These are phyloP conservation scores for Wolfiporia cocos DNA, from an alignment of 1,284 basidiomycete genomes.

Conservation along the genomic window DNA sequence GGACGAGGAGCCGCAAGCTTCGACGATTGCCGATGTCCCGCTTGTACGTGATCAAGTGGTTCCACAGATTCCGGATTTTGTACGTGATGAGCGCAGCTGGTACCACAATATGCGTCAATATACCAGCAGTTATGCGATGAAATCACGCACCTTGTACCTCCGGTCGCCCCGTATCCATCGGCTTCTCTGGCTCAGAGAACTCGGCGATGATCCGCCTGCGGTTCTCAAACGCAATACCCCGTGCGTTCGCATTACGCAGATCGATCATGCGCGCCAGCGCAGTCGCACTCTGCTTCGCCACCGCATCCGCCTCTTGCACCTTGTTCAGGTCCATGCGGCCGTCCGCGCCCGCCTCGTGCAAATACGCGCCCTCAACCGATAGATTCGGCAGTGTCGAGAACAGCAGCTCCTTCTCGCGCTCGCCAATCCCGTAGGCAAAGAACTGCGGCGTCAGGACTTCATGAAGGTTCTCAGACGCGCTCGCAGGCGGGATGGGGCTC, in stretches of 20 bases:
- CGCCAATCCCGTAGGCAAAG: conserved; percentile 58
- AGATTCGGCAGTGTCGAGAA: conserved; percentile 55
- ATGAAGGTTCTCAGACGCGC: conserved; percentile 8
- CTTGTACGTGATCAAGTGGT: conserved; percentile 63
- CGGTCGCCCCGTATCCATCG: conserved; percentile 75
- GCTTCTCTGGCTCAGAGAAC: conserved; percentile 69
- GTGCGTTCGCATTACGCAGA: conserved; percentile 81
- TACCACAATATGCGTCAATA: conserved; percentile 5
- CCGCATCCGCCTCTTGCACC: conserved; percentile 16
- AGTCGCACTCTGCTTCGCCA: conserved; percentile 56
- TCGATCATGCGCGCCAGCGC: conserved; percentile 72
- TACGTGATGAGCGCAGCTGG: conserved; percentile 84
- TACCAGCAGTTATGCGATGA: background rate
- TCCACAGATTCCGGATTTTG: conserved; percentile 79
- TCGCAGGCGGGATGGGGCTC: conserved; percentile 15
- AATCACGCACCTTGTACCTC: conserved; percentile 81
- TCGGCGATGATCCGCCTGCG: conserved; percentile 71
- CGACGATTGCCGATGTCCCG: conserved; percentile 80
- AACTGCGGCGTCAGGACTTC: conserved; percentile 38
- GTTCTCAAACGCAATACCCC: conserved; percentile 84
- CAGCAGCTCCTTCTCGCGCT: conserved; percentile 46
- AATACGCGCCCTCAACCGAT: conserved; percentile 24
- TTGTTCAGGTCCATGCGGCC: background rate
- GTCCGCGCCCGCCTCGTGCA: background rate
- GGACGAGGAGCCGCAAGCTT: conserved; percentile 69